Base-by-base conservation (phyloP, 2,329 filamentous ascomycete genomes). In the Scorias spongiosa region DNA sequence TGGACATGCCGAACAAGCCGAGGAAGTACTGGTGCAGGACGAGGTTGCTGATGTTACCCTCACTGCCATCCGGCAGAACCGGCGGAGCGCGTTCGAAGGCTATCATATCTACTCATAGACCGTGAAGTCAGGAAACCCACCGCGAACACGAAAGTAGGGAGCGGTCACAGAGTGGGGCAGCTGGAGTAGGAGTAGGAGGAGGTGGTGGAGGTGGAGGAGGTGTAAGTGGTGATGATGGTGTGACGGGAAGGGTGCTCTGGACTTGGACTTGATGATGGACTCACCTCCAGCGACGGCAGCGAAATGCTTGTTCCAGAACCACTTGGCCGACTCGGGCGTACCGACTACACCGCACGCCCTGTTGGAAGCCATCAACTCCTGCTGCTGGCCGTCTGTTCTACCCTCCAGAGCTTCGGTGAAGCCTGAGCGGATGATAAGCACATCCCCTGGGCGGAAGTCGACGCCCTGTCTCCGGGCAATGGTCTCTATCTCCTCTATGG, bases 291-390 rank as follows among this genome's bases (percentile, higher is more conserved):
- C 75, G 0, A 77, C 67, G 1, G 75, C 75, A 0, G 72, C 61
- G 49, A 79, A 76, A 11, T 64, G 60, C 41, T 69, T 64, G 43
- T 76, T 68, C 73, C 74, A 78, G 14, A 78, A 60, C 74, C 75
- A 79, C 32, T 66, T 63, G 11, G 75, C 62, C 6, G 67, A 68
- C 5, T 63, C 65, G 12, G 68, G 61, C 2, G 65, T 67, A 0
- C 68, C 68, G 41, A 72, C 64, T 2, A 75, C 61, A 52, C 55
- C 67, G 36, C 54, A 58, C 9, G 52, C 48, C 5, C 51, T 44
- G 36, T 58, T 54, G 9, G 57, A 52, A 1, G 72, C 74, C 44
- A 66, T 59, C 20, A 61, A 60, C 5, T 63, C 51, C 1, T 52
- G 55, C 17, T 66, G 61, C 42, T 69, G 59, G 5, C 62, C 61